These are phyloP conservation scores for Aspergillus japonicus DNA, from an alignment of 2,329 filamentous ascomycete species.

Conservation along the genomic window DNA sequence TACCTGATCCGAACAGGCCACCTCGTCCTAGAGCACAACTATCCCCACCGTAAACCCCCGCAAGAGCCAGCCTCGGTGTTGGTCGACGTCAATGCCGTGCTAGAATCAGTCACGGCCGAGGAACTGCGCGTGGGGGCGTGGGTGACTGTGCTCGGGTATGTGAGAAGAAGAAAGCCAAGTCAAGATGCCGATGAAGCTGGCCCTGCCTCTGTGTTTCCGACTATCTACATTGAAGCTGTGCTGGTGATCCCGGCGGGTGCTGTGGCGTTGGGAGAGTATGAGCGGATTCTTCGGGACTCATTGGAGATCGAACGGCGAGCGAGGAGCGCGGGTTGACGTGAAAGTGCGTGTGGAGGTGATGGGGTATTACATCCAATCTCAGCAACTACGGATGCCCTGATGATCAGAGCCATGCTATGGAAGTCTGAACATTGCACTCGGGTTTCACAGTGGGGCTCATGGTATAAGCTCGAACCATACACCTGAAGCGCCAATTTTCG, in stretches of 20 bases:
- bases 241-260: conserved; percentile 75
- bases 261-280: conserved; percentile 70
- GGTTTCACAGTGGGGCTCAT: too few relatives aligned
- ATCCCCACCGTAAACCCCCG: conserved; percentile 43
- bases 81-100: conserved; percentile 71
- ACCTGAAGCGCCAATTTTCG: too few relatives aligned
- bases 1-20: conserved; percentile 60
- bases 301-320: conserved; percentile 35
- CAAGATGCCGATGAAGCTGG: not conserved
- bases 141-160: conserved; percentile 85
- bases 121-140: conserved; percentile 74
- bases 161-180: conserved; percentile 36
- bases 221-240: conserved; percentile 67
- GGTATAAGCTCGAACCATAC: too few relatives aligned
- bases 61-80: conserved; percentile 47
- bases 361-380: too few relatives aligned
- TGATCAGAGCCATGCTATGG: too few relatives aligned
- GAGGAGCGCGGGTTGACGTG: conserved; percentile 5
- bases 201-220: not conserved
- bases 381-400: too few relatives aligned
- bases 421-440: too few relatives aligned
- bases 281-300: conserved; percentile 53
- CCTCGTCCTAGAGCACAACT: conserved; percentile 68
- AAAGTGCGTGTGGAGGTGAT: not conserved
- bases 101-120: conserved; percentile 63